phyloP scores from a whole-genome alignment of 2,329 filamentous ascomycete species.

The Microsporum ferrugineum region DNA sequence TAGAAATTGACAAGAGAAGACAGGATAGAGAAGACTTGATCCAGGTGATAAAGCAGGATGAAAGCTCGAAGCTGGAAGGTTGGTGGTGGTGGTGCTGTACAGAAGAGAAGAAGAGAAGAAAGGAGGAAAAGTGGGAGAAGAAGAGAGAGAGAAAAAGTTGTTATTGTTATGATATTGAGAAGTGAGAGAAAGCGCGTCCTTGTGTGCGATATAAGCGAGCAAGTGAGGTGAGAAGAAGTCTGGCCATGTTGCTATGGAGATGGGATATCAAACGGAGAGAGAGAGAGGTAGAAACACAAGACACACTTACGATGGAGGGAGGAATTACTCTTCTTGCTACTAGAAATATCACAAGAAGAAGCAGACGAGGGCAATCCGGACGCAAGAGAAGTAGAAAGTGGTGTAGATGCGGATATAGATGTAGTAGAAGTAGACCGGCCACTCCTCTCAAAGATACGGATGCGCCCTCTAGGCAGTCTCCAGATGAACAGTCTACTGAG shows the following conservation, averaged over 20 bases:
- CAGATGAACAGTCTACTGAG: background rate
- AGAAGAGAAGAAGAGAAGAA: too few relatives aligned
- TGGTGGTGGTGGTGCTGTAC: background rate
- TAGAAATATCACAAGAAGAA: background rate
- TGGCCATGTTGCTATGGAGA: background rate
- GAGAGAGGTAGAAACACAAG: background rate
- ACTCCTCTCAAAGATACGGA: background rate
- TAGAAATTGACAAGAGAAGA: background rate
- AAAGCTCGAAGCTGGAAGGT: background rate
- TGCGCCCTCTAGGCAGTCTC: background rate
- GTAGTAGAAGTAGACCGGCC: background rate
- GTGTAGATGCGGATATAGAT: background rate
- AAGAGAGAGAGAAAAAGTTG: background rate
- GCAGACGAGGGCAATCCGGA: background rate
- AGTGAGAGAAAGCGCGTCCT: background rate
- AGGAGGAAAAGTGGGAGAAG: too few relatives aligned
- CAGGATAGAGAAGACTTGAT: background rate
- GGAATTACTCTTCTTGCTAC: background rate
- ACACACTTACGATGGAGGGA: background rate
- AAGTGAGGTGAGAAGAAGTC: background rate
- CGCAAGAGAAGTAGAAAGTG: background rate
- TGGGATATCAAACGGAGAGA: background rate
- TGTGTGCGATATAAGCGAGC: background rate
- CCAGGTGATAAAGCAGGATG: background rate
- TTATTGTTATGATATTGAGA: background rate